Percentiles rank a stretch among this genome's conserved stretches.
Conservation (phyloP, 1,139 yeast species). For the Meyerozyma elateridarum region DNA sequence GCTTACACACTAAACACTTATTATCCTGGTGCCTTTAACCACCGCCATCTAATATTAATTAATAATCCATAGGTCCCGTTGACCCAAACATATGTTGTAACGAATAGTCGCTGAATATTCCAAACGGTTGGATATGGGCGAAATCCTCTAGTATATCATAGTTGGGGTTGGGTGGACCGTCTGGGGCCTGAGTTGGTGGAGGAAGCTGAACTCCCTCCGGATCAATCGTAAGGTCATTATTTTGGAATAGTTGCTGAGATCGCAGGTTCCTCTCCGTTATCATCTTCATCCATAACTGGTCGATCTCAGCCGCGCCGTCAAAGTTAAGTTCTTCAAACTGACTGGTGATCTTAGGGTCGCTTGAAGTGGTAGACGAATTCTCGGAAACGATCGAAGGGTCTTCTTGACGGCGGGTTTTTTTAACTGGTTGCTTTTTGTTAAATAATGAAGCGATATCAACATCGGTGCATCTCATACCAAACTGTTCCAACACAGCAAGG, state of each 20-base stretch:
- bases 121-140: background rate
- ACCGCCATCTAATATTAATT: too few relatives aligned
- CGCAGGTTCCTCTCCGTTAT: background rate
- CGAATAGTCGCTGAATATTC: background rate
- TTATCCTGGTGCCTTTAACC: too few relatives aligned
- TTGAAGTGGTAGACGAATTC: too few relatives aligned
- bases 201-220: too few relatives aligned
- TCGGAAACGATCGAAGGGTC: too few relatives aligned
- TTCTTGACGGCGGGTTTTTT: background rate
- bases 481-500: background rate
- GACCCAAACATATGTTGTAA: background rate
- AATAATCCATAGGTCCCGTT: too few relatives aligned
- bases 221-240: too few relatives aligned
- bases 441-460: background rate
- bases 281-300: conserved; percentile 4
- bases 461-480: background rate
- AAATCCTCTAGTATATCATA: conserved; percentile 1
- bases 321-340: conserved; percentile 4
- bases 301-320: conserved; percentile 3
- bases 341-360: background rate
- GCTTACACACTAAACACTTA: too few relatives aligned
- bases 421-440: background rate
- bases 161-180: background rate
- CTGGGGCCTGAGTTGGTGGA: background rate
- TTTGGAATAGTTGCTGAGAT: background rate